Base-by-base conservation (phyloP, 2,329 filamentous ascomycete genomes). In the Onygena corvina region DNA sequence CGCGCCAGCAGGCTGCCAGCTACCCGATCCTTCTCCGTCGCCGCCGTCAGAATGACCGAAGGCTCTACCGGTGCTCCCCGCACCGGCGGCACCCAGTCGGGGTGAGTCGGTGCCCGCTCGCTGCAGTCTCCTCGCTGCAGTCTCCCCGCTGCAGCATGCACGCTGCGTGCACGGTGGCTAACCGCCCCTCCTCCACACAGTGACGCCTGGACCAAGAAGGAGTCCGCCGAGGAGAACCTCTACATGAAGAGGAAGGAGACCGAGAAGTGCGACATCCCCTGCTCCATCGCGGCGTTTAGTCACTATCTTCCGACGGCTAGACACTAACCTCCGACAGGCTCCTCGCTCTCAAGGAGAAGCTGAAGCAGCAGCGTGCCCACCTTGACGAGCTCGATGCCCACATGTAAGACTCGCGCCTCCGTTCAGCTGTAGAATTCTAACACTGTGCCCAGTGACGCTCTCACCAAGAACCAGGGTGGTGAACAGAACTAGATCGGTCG, bases 191-290 rank as follows among this genome's bases (percentile, higher is more conserved):
- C 18, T 29, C 21, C 35, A 33, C 42, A 59, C 57, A 94, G 90
- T 60, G 90, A 98, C 65, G 80, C 86, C 50, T 98, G 95, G 79
- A 86, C 83, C 72, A 84, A 83, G 72, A 87, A 92, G 60, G 92
- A 98, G 72, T 79, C 83, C 65, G 90, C 90, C 58, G 76, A 73
- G 65, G 92, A 96, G 74, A 83, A 88, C 67, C 79, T 79, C 59
- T 86, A 84, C 71, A 88, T 98, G 71, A 80, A 80, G 62, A 74
- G 84, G 73, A 85, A 88, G 65, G 92, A 96, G 78, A 80, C 81
- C 72, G 81, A 89, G 73, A 95, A 94, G 86, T 73, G 62, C 47
- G 64, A 61, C 25, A 7, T 9, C 12, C 34, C 34, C n/a, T 16
- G n/a, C 12, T 45, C 8, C 30, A 31, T 12, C 35, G 7, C 7